A percentile compares a stretch with the other conserved stretches of the same genome.
Conservation (phyloP, 73 alveolate genomes). For the Strombidium stylifer region DNA sequence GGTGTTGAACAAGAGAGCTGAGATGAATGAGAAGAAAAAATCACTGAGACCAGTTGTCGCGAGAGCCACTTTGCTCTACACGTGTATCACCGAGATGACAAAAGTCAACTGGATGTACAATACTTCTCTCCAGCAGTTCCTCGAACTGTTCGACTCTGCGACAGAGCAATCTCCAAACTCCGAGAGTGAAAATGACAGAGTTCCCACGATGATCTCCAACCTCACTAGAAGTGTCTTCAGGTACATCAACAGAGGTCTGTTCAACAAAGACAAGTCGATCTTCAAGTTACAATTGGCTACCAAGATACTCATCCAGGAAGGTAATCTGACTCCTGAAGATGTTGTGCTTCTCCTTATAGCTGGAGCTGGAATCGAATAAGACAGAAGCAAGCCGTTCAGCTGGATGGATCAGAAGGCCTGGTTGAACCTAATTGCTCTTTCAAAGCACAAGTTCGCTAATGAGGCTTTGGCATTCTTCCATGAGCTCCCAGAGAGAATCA, state of each 20-base stretch:
- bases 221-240: constrained; percentile 94
- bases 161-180: constrained; percentile 91
- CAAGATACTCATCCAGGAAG: constrained; percentile 97
- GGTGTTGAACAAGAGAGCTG: constrained; percentile 96
- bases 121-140: constrained; percentile 98
- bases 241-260: constrained; percentile 99
- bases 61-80: constrained; percentile 96
- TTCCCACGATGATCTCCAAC: constrained; percentile 78
- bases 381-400: constrained; percentile 91
- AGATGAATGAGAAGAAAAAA: constrained; percentile 99
- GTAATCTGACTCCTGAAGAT: constrained; percentile 89
- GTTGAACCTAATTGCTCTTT: constrained; percentile 95
- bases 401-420: constrained; percentile 97
- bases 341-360: constrained; percentile 95
- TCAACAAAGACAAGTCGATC: constrained; percentile 98
- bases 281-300: constrained; percentile 97
- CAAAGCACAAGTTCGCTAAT: constrained; percentile 95
- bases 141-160: constrained; percentile 96
- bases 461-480: constrained; percentile 89
- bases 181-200: constrained; percentile 90
- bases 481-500: constrained; percentile 79
- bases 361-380: constrained; percentile 97
- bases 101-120: constrained; percentile 99
- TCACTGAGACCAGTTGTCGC: constrained; percentile 99
- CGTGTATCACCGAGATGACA: constrained; percentile 96